Conservation (phyloP, 306 rosid species). For the Ochetophila trinervis region DNA sequence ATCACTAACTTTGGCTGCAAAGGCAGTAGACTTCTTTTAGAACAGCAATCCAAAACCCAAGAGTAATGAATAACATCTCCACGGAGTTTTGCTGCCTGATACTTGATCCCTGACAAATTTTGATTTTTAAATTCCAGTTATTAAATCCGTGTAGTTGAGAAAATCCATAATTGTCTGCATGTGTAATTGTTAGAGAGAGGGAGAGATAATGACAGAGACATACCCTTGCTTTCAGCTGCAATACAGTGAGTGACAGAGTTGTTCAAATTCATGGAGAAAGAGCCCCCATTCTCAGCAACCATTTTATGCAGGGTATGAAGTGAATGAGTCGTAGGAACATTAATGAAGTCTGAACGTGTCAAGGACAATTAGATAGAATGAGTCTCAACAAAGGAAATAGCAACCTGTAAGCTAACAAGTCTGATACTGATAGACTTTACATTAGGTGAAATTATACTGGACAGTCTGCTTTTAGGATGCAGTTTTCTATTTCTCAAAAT, state of each 20-base stretch:
- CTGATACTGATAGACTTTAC: not conserved
- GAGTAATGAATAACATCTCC: conserved; percentile 80
- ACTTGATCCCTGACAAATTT: conserved; percentile 69
- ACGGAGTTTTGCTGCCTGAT: conserved; percentile 68
- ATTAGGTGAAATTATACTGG: not conserved
- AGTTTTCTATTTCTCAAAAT: not conserved
- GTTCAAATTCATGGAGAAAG: conserved; percentile 90
- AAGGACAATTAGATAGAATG: conserved; percentile 43
- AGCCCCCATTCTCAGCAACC: conserved; percentile 89
- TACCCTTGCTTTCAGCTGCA: conserved; percentile 90
- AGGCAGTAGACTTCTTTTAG: conserved; percentile 57
- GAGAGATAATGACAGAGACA: conserved; percentile 42
- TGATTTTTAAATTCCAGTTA: conserved; percentile 18
- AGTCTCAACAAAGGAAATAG: conserved; percentile 9
- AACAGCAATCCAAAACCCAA: conserved; percentile 76
- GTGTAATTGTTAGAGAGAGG: conserved; percentile 6
- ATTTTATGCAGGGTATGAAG: conserved; percentile 78
- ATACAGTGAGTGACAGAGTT: conserved; percentile 80
- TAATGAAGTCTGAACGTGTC: conserved; percentile 73
- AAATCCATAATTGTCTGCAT: not conserved
- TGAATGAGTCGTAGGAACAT: conserved; percentile 74
- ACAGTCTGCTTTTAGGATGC: not conserved
- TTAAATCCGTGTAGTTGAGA: not conserved
- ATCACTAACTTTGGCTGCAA: conserved; percentile 77
- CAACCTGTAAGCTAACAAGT: conserved; percentile 1